Evolutionary conservation across 805 yeast species (phyloP), one percentile per base, ranked within the genome.

Genomic region (Sugiyamaella americana): DNA sequence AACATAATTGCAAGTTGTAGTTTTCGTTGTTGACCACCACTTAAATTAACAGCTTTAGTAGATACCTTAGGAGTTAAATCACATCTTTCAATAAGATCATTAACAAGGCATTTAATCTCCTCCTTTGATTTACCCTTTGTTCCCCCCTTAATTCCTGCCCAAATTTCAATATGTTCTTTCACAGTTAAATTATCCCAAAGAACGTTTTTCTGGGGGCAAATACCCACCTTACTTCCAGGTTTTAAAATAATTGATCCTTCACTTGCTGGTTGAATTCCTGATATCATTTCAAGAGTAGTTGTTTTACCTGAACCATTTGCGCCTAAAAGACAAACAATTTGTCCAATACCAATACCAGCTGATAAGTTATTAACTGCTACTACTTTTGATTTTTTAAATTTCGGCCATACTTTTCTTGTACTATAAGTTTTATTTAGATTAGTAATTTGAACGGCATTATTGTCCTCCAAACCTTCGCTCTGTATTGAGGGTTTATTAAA

Each of bases 271-370:
- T 61, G 67, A 19, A 63, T 55, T 16, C 67, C 68, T 20, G 68
- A 55, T 35, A 64, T 57, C 62, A 64, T 64, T 37, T 64, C 68
- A 30, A 65, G 53, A 19, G 68, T 65, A 3, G 68, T 64, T 4
- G 68, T 64, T 49, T 64, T 64, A n/a, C 68, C 68, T 4, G 67
- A 62, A 4, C 68, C 68, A 51, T 64, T 64, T 10, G 68, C 64
- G 41, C 68, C 68, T 2, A 64, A 54, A 32, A 64, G 46, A 44
- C 66, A 60, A 6, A 61, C 54, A 21, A 65, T 61, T 46, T 64
- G 65, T 17, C 68, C 68, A 22, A 48, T 43, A 16, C 52, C 51
- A 41, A 65, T 56, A 22, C 47, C 37, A 19, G 60, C 51, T 20
- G 58, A 50, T 30, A 64, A 40, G 26, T 63, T 55, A 38, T 58